These are phyloP conservation scores for Podosphaera xanthii DNA, from an alignment of 2,329 filamentous ascomycete genomes.

Conservation along the genomic window DNA sequence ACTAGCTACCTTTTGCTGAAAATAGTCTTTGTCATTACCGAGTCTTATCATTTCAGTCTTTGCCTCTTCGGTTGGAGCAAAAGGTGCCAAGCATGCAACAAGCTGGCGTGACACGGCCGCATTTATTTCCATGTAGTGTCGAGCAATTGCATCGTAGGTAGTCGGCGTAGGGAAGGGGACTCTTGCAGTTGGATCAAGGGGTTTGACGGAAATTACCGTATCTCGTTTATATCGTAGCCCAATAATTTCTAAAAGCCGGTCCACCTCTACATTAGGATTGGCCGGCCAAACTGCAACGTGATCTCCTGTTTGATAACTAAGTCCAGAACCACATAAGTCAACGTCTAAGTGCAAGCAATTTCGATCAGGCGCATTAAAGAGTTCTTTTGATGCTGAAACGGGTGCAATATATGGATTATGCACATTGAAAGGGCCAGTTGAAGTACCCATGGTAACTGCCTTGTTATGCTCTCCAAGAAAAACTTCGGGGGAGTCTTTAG, in stretches of 20 bases:
- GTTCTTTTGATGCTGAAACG: conserved; percentile 69
- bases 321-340: conserved; percentile 68
- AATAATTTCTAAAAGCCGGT: conserved; percentile 63
- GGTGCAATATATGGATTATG: conserved; percentile 96
- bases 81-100: conserved; percentile 63
- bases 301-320: conserved; percentile 88
- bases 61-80: conserved; percentile 62
- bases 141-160: conserved; percentile 77
- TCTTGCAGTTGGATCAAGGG: conserved; percentile 84
- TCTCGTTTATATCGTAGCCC: conserved; percentile 57
- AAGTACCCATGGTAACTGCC: conserved; percentile 67
- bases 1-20: conserved; percentile 61
- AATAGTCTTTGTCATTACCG: conserved; percentile 85
- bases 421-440: conserved; percentile 80
- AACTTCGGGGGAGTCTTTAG: conserved; percentile 53
- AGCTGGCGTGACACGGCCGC: conserved; percentile 93
- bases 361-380: conserved; percentile 72
- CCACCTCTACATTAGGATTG: conserved; percentile 78
- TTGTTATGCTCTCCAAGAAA: conserved; percentile 94
- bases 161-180: conserved; percentile 94
- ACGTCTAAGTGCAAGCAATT: conserved; percentile 97
- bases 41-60: conserved; percentile 79
- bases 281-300: conserved; percentile 96
- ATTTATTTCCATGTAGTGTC: conserved; percentile 94
- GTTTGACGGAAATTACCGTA: conserved; percentile 68